Conservation (phyloP, 2,329 filamentous ascomycete species). For the Penicillium concentricum region DNA sequence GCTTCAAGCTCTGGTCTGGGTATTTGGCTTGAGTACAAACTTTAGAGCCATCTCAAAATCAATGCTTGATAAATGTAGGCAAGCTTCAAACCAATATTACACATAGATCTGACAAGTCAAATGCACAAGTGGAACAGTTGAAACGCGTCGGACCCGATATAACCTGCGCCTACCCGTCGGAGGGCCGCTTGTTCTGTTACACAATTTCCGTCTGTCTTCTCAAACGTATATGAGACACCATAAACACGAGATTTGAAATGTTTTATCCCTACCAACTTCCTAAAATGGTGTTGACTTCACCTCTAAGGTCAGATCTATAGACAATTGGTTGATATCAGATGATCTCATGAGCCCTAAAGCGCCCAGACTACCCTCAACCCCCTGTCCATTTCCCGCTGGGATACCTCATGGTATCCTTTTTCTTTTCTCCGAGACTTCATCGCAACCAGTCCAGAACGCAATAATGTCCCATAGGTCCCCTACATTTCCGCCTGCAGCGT, state of each 20-base stretch:
- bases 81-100: background rate
- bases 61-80: background rate
- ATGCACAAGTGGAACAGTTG: slow-evolving; percentile 15
- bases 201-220: slow-evolving; percentile 14
- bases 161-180: slow-evolving; percentile 23
- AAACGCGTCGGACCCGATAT: slow-evolving; percentile 22
- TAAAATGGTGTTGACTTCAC: background rate
- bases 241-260: background rate
- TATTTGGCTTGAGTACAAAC: no score
- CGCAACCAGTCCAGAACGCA: slow-evolving; percentile 12
- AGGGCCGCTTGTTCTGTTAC: slow-evolving; percentile 20
- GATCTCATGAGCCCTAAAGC: slow-evolving; percentile 6
- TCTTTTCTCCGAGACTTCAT: slow-evolving; percentile 13
- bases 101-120: background rate
- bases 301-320: background rate
- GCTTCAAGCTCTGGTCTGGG: background rate
- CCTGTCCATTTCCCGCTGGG: background rate
- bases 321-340: slow-evolving; percentile 8
- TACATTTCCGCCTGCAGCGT: slow-evolving; percentile 13
- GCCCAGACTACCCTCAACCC: background rate
- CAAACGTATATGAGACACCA: slow-evolving; percentile 5
- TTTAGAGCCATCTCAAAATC: background rate
- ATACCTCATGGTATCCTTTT: background rate
- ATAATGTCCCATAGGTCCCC: slow-evolving; percentile 9
- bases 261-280: background rate